Base-by-base conservation (phyloP, 257 asterid genomes). In the Capsicum chinense region DNA sequence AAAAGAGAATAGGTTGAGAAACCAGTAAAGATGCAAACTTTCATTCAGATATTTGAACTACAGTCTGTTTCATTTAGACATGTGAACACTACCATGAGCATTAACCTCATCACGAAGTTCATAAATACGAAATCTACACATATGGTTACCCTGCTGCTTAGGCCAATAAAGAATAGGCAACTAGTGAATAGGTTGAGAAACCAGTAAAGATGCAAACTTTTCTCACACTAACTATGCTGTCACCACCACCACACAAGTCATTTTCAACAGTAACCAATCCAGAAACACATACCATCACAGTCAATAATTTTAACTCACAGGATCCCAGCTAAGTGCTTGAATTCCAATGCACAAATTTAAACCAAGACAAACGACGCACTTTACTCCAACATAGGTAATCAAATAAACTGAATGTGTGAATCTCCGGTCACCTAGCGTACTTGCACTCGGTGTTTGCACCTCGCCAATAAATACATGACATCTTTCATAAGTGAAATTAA, bases 11-110 rank as follows among this genome's bases (percentile, higher is more conserved):
- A 33, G n/a, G 73, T 33, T 12, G 44, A 33, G 47, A 9, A 66
- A 66, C 73, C 42, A 33, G 73, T 33, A 66, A 33, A 66, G 73
- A 66, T 66, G 73, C 73, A 66, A 33, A 33, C n/a, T 13, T 62
- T 33, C 4, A 39, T 39, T 39, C 5, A 39, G 44, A 39, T 3
- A 39, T 39, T 39, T 39, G 44, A 39, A 39, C 44, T 39, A 39
- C 44, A 2, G 44, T 39, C 44, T 39, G 44, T 39, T 39, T 39
- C 44, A 39, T 39, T 39, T 39, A 39, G 44, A 39, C 44, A 39
- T 39, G 3, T 39, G 44, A 39, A 39, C 3, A 39, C 44, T 39
- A 4, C 44, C 5, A 39, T 39, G 44, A 39, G 44, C 3, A 0
- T 39, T 39, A 3, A 39, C 44, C 44, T 39, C 44, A 39, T 39